Evolutionary conservation across 495 filamentous ascomycete genomes (phyloP), one percentile per base, ranked within the genome.

Genomic region (Xylaria palmicola): DNA sequence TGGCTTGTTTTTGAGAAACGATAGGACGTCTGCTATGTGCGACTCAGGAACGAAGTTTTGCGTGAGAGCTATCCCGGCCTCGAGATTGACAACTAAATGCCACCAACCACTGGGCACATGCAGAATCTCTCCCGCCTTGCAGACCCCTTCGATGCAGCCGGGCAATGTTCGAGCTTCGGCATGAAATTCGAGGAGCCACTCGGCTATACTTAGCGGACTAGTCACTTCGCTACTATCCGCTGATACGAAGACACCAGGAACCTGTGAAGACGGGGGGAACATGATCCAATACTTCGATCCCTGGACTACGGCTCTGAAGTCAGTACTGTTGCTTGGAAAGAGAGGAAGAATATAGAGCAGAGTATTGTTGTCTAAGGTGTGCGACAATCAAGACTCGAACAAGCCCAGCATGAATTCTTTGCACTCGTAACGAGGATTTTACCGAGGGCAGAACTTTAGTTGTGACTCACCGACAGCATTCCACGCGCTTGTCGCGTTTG

Each of bases 231-330:
- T 93, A 67, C 91, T 88, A 70, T 98, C 94, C 37, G 88, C 82
- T 7, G 92, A 96, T 10, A 97, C 92, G 66, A 89, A 95, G 19
- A 98, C 92, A 20, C 94, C 94, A 4, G 94, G 94, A 9, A 66
- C 85, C 74, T 41, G 81, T 37, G 67, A 77, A 24, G 81, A 83
- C 29, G 83, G 87, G 77, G 47, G 94, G 86, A 79, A 97, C 79
- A 82, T 96, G 62, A 98, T 95, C 94, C 94, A 98, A 78, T 98
- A 98, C 72, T 98, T 98, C 19, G 89, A 86, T 15, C 94, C 94
- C 55, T 88, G 82, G 32, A 98, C 44, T 61, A 8, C 27, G 44
- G 26, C 36, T 12, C 17, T 8, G 22, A 12, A 47, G 20, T 61
- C 17, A 55, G 50, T 43, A 55, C 44, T 19, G 15, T 2, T 19